Percentiles rank a stretch among this genome's conserved stretches.
Evolutionary conservation across 2,329 filamentous ascomycete genomes (phyloP).

Genomic region (Drechslerella dactyloides): DNA sequence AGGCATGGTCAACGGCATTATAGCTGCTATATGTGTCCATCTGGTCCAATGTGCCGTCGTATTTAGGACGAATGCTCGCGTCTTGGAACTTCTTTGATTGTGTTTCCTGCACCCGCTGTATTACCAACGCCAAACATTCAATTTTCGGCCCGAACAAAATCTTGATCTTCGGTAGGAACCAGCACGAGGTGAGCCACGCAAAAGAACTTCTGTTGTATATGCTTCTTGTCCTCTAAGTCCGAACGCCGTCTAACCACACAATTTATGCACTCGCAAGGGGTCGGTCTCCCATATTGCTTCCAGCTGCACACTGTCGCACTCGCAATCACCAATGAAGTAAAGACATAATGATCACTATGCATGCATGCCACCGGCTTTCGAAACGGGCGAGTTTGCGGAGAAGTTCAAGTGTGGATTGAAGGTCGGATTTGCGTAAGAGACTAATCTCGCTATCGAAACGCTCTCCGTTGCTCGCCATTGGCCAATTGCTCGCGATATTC

Average conservation of each 20-base stretch:
- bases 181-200: constrained; percentile 7
- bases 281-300: constrained; percentile 14
- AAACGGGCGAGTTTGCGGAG: background rate
- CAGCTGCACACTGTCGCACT: constrained; percentile 9
- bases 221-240: constrained; percentile 38
- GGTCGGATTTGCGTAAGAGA: background rate
- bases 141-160: background rate
- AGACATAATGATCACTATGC: constrained; percentile 21
- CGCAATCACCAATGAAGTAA: constrained; percentile 1
- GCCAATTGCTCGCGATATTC: background rate
- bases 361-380: constrained; percentile 18
- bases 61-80: background rate
- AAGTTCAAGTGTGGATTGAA: background rate
- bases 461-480: background rate
- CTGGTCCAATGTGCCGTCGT: background rate
- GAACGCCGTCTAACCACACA: constrained; percentile 17
- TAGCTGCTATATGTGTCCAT: background rate
- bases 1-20: background rate
- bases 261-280: constrained; percentile 49
- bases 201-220: constrained; percentile 12
- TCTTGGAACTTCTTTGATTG: background rate
- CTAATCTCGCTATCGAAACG: background rate
- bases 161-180: background rate
- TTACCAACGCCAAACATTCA: background rate
- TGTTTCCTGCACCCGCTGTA: background rate